Evolutionary conservation across 331 rosid species (phyloP), one percentile per base, ranked within the genome.

Genomic region (Quercus lobata): DNA sequence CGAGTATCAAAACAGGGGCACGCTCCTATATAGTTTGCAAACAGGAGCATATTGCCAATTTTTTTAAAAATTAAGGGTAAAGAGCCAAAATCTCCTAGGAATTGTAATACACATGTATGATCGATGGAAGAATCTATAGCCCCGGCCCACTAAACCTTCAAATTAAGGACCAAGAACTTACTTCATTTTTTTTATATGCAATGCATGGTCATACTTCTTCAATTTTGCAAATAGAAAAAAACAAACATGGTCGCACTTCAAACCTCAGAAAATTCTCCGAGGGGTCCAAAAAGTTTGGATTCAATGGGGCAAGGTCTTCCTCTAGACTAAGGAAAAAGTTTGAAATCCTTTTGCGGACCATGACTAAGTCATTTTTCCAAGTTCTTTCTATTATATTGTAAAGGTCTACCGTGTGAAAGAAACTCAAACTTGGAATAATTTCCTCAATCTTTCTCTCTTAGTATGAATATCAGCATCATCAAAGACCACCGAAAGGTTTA

Each of bases 271-370:
- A 83, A 66, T 56, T 88, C 84, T 60, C 46, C 35, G 55, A 37
- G 61, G 63, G 69, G 57, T 78, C 74, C 68, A 77, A 60, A 21
- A 12, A 65, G 71, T 60, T 82, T 75, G 83, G 82, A 73, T 80
- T 84, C 91, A 85, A 88, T 12, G 92, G 87, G 84, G 78, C 85
- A 73, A 72, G 61, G 97, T 89, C 93, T 79, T 76, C 93, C 83
- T 77, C 78, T 76, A 80, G 91, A 90, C 88, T 84, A 53, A 79
- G 49, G 29, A 25, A 49, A 34, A 37, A 46, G 29, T 88, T 89
- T 84, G 86, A 89, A 89, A 83, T 82, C 78, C 74, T 60, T 60
- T 10, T 77, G 63, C 25, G 35, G 93, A 87, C 95, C 89, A 66
- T 76, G 93, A 92, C 94, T 7, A 35, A 83, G 97, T 92, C 98